Percentiles rank a stretch among this genome's conserved stretches.
Evolutionary conservation across 352 stramenopile genomes (phyloP).

Genomic region (Globisporangium heterothallicum): DNA sequence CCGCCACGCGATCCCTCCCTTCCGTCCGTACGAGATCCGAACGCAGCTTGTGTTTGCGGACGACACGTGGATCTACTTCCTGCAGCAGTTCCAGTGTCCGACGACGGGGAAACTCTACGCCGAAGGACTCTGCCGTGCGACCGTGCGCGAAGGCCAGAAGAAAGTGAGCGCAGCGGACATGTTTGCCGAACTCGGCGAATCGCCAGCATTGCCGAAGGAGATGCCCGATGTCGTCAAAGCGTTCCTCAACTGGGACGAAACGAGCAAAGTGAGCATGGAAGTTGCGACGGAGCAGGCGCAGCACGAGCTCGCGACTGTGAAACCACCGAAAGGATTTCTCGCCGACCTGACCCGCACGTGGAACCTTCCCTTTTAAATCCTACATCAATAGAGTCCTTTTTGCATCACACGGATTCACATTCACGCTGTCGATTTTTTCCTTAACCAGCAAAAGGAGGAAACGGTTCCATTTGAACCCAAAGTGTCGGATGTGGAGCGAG

Average conservation of each 20-base stretch:
- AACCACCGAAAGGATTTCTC: conserved; percentile 5
- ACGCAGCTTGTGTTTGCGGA: conserved; percentile 50
- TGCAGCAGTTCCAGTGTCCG: conserved; percentile 54
- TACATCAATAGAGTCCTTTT: no score
- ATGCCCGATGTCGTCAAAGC: conserved; percentile 40
- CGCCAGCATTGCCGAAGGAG: conserved; percentile 13
- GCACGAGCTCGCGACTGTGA: background rate
- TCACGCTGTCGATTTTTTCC: background rate
- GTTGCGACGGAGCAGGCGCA: background rate
- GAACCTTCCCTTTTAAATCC: conserved; percentile 10
- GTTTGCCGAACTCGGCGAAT: conserved; percentile 22
- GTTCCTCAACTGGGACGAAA: conserved; percentile 39
- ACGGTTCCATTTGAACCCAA: no score
- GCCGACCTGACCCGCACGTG: conserved; percentile 15
- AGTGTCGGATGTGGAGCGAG: no score
- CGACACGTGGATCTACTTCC: conserved; percentile 57
- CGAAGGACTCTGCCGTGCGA: conserved; percentile 40
- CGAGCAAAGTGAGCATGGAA: conserved; percentile 15
- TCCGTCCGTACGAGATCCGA: conserved; percentile 57
- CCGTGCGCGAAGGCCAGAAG: conserved; percentile 20
- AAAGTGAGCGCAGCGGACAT: conserved; percentile 17
- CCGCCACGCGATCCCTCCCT: conserved; percentile 49
- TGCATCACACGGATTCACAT: background rate
- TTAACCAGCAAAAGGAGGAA: no score
- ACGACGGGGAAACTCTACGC: conserved; percentile 44